Conservation (phyloP, 148 eudicot genomes). For the Mesembryanthemum crystallinum region DNA sequence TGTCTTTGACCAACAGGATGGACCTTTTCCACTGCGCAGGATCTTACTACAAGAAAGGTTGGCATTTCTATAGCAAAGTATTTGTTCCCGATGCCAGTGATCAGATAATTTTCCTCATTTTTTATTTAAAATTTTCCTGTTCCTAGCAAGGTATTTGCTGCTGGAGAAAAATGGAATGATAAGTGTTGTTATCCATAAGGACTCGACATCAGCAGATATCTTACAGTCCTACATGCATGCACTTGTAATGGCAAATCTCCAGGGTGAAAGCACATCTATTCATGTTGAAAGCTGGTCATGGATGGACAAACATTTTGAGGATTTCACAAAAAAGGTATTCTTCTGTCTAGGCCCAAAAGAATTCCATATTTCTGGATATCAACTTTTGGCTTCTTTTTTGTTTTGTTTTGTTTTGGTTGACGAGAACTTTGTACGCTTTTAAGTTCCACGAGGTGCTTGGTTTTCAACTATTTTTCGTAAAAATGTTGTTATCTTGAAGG, state of each 20-base stretch:
- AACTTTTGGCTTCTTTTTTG: no score
- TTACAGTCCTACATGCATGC: constrained; percentile 80
- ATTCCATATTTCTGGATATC: no score
- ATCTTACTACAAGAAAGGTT: constrained; percentile 71
- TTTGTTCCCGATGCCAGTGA: not conserved
- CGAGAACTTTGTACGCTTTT: no score
- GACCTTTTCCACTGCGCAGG: constrained; percentile 54
- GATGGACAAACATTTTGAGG: constrained; percentile 75
- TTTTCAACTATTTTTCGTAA: no score
- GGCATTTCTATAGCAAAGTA: constrained; percentile 1
- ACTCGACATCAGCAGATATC: constrained; percentile 60
- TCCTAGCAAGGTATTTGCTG: constrained; percentile 67
- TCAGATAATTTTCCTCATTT: not conserved
- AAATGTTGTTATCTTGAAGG: not conserved
- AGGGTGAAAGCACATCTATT: constrained; percentile 36
- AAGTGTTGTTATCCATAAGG: constrained; percentile 66
- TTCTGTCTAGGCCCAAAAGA: not conserved
- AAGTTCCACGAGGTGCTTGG: no score
- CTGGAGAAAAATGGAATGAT: constrained; percentile 55
- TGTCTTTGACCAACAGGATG: constrained; percentile 47
- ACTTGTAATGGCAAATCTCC: constrained; percentile 67
- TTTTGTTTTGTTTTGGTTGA: no score
- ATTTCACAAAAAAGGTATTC: constrained; percentile 61
- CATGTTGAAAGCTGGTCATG: constrained; percentile 67
- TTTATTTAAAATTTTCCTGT: constrained; percentile 7